These are phyloP conservation scores for Aaosphaeria pasadenensis DNA, from an alignment of 2,329 filamentous ascomycete genomes.

Conservation along the genomic window DNA sequence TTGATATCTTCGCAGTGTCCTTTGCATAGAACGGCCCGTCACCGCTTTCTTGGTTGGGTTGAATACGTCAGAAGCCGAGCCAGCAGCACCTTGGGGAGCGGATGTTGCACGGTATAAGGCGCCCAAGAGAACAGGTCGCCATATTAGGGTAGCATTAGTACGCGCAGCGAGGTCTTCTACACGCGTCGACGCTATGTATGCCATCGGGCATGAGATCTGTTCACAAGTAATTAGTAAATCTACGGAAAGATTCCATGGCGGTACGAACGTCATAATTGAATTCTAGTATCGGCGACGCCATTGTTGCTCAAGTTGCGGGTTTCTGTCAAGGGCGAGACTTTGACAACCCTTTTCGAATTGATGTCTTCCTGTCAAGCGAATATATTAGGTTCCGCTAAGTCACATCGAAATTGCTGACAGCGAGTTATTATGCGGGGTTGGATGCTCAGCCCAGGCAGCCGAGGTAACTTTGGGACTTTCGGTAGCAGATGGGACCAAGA, in stretches of 20 bases:
- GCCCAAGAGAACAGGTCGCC: constrained; percentile 30
- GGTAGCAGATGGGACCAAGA: too few species aligned
- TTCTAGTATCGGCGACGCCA: constrained; percentile 15
- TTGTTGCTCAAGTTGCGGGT: neutral
- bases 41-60: constrained; percentile 33
- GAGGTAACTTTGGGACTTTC: too few species aligned
- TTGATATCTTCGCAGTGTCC: constrained; percentile 27
- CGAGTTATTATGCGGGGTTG: too few species aligned
- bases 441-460: too few species aligned
- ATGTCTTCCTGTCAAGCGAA: too few species aligned
- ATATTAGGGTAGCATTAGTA: constrained; percentile 20
- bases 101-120: constrained; percentile 35
- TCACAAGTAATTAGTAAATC: constrained; percentile 1
- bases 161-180: constrained; percentile 26
- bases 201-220: constrained; percentile 35
- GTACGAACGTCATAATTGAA: constrained; percentile 25
- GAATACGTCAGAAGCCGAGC: constrained; percentile 33
- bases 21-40: constrained; percentile 21
- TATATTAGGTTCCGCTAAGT: too few species aligned
- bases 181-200: constrained; percentile 37
- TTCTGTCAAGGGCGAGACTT: too few species aligned
- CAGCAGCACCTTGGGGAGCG: constrained; percentile 34
- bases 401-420: too few species aligned
- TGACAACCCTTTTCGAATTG: too few species aligned
- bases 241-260: neutral